Percentiles rank a stretch among this genome's conserved stretches.
These are phyloP conservation scores for Mycena rebaudengoi DNA, from an alignment of 768 basidiomycete genomes.

Conservation along the genomic window DNA sequence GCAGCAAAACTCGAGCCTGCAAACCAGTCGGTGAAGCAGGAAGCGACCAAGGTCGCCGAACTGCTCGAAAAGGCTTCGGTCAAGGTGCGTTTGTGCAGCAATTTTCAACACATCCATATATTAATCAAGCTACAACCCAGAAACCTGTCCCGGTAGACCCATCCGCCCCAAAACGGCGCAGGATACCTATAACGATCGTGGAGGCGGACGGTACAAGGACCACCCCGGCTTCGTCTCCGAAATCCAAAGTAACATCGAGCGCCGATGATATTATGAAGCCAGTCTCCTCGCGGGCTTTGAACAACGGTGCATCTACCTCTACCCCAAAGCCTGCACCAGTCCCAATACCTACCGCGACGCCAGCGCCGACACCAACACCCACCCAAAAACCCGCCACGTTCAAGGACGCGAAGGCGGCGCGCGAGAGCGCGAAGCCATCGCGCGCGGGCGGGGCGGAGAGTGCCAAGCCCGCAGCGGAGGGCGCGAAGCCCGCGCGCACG, in stretches of 20 bases:
- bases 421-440: slow-evolving; percentile 53
- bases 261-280: slow-evolving; percentile 42
- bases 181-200: slow-evolving; percentile 53
- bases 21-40: slow-evolving; percentile 69
- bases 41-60: slow-evolving; percentile 61
- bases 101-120: background rate
- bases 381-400: slow-evolving; percentile 51
- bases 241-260: background rate
- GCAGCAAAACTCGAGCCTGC: slow-evolving; percentile 69
- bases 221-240: too few species aligned
- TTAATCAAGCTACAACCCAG: slow-evolving; percentile 34
- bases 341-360: slow-evolving; percentile 12
- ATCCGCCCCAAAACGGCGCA: slow-evolving; percentile 53
- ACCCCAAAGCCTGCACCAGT: slow-evolving; percentile 17
- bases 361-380: too few species aligned
- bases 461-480: slow-evolving; percentile 65
- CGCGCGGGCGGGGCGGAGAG: slow-evolving; percentile 52
- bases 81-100: slow-evolving; percentile 39
- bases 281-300: slow-evolving; percentile 48
- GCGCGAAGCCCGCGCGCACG: slow-evolving; percentile 46
- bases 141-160: slow-evolving; percentile 25
- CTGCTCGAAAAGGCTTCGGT: slow-evolving; percentile 46
- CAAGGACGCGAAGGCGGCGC: slow-evolving; percentile 64
- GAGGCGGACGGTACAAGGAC: slow-evolving; percentile 18
- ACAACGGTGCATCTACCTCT: too few species aligned